Conservation (phyloP, 192 early-diverging fungal genomes). For the Spizellomyces sp. region DNA sequence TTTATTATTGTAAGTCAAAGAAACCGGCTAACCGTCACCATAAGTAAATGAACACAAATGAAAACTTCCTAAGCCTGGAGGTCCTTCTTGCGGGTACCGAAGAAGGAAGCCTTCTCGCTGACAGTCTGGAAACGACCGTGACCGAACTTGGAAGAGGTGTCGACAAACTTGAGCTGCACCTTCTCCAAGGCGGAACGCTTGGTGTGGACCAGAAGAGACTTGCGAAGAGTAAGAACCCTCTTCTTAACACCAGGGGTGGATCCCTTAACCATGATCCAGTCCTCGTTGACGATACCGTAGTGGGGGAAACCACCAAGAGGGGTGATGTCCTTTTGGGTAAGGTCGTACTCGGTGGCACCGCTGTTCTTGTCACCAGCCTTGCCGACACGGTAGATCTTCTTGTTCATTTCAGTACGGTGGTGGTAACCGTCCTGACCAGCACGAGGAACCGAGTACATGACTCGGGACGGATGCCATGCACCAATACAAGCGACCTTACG, state of each 20-base stretch:
- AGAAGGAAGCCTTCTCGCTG: slow-evolving; percentile 74
- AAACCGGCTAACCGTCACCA: too few relatives aligned
- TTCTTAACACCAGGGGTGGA: slow-evolving; percentile 94
- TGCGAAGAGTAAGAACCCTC: slow-evolving; percentile 96
- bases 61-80: slow-evolving; percentile 13
- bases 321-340: slow-evolving; percentile 94
- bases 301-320: slow-evolving; percentile 99
- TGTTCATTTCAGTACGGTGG: slow-evolving; percentile 99
- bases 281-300: slow-evolving; percentile 98
- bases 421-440: slow-evolving; percentile 99
- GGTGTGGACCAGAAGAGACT: slow-evolving; percentile 96
- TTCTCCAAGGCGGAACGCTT: slow-evolving; percentile 95
- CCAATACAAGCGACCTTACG: slow-evolving; percentile 99
- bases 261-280: slow-evolving; percentile 99
- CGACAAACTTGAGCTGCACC: slow-evolving; percentile 98
- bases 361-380: slow-evolving; percentile 77
- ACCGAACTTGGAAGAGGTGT: slow-evolving; percentile 98
- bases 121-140: slow-evolving; percentile 99
- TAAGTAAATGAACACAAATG: too few relatives aligned
- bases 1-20: too few relatives aligned
- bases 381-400: slow-evolving; percentile 99
- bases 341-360: slow-evolving; percentile 94
- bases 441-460: slow-evolving; percentile 99
- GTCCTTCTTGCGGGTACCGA: slow-evolving; percentile 49
- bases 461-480: slow-evolving; percentile 92